phyloP scores from a whole-genome alignment of 2,329 filamentous ascomycete genomes.

The Cladosporium cucumerinum region DNA sequence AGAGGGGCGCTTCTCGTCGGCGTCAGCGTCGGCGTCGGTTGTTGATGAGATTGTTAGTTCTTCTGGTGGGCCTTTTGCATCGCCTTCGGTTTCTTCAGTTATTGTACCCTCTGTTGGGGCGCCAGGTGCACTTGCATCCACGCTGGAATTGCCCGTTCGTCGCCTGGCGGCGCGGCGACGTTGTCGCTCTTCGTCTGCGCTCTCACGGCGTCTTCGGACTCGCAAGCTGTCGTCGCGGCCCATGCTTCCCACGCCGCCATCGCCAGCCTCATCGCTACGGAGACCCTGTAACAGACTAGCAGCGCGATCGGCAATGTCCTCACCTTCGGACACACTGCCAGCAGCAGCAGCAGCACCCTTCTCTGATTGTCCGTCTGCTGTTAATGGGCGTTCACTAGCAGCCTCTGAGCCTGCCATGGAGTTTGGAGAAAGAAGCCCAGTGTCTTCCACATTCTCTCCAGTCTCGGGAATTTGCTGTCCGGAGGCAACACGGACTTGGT shows the following conservation, averaged over 20 bases:
- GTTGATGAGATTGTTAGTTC: slow-evolving; percentile 33
- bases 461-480: slow-evolving; percentile 81
- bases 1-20: slow-evolving; percentile 21
- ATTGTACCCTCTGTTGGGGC: slow-evolving; percentile 37
- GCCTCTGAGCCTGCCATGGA: slow-evolving; percentile 10
- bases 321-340: slow-evolving; percentile 42
- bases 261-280: slow-evolving; percentile 60
- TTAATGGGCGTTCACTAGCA: background rate
- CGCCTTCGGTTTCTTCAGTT: slow-evolving; percentile 24
- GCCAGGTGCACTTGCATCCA: slow-evolving; percentile 29
- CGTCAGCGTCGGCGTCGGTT: slow-evolving; percentile 13
- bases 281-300: slow-evolving; percentile 81
- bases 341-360: background rate
- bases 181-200: slow-evolving; percentile 73
- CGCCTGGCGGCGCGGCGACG: slow-evolving; percentile 58
- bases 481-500: slow-evolving; percentile 84
- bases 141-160: slow-evolving; percentile 30
- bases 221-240: slow-evolving; percentile 38
- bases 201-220: slow-evolving; percentile 63
- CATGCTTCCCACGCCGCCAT: slow-evolving; percentile 35
- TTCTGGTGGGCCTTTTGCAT: slow-evolving; percentile 16
- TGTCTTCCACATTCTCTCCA: slow-evolving; percentile 31
- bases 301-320: slow-evolving; percentile 82
- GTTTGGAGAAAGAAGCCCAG: slow-evolving; percentile 29
- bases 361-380: slow-evolving; percentile 13